These are phyloP conservation scores for Micromonas commoda DNA, from an alignment of 139 green algal species.

Conservation along the genomic window DNA sequence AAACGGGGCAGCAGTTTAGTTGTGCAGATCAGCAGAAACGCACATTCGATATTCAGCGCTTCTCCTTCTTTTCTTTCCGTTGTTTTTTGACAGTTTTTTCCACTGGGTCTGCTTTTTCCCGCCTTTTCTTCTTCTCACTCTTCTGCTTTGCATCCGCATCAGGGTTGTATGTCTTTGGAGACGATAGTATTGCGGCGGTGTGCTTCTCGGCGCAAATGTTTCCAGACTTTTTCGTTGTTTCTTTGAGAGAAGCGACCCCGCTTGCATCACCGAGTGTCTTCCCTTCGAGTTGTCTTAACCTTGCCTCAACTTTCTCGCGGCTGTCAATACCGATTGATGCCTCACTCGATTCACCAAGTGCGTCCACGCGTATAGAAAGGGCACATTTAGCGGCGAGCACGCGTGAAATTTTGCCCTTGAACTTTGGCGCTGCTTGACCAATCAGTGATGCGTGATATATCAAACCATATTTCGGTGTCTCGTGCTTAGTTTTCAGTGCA, in stretches of 20 bases:
- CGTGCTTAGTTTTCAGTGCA: constrained; percentile 95
- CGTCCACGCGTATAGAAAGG: constrained; percentile 94
- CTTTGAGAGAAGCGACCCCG: not conserved
- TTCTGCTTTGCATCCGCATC: constrained; percentile 20
- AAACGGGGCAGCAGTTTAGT: no score
- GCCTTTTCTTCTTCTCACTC: constrained; percentile 23
- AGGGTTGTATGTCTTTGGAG: constrained; percentile 19
- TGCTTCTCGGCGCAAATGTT: no score
- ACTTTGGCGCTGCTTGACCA: constrained; percentile 83
- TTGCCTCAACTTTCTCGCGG: constrained; percentile 18
- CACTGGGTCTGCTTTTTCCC: constrained; percentile 26
- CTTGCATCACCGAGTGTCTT: not conserved
- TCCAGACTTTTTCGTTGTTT: not conserved
- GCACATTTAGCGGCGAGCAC: constrained; percentile 98
- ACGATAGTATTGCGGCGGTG: not conserved
- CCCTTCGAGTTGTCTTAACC: constrained; percentile 25
- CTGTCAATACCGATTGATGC: constrained; percentile 16
- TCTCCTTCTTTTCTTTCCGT: no score
- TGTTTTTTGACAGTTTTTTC: no score
- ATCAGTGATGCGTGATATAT: constrained; percentile 99
- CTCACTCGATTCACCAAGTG: constrained; percentile 69
- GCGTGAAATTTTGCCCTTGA: constrained; percentile 97
- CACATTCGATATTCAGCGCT: no score
- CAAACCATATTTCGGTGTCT: constrained; percentile 99
- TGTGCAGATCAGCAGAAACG: no score